These are phyloP conservation scores for Zygosaccharomyces bisporus DNA, from an alignment of 805 yeast species.

Conservation along the genomic window DNA sequence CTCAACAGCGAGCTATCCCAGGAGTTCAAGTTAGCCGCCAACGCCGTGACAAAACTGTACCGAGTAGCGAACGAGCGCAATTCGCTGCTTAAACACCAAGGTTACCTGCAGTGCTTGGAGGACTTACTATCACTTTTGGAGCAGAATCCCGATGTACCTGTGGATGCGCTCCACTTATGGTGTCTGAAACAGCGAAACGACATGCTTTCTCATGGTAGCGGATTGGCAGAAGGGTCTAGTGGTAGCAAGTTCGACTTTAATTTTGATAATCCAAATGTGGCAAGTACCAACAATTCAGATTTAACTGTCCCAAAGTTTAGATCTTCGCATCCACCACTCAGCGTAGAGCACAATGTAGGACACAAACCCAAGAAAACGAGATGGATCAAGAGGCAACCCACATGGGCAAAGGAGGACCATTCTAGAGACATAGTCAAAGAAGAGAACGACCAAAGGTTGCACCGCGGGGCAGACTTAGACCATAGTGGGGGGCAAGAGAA, in stretches of 20 bases:
- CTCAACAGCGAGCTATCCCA: constrained; percentile 52
- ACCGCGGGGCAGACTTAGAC: not conserved
- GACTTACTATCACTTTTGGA: constrained; percentile 46
- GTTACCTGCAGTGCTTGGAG: constrained; percentile 60
- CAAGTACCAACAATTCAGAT: constrained; percentile 4
- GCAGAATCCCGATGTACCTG: constrained; percentile 11
- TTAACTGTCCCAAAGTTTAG: constrained; percentile 18
- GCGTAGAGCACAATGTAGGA: constrained; percentile 16
- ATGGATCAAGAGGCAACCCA: constrained; percentile 11
- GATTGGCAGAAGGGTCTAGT: not conserved
- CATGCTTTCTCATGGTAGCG: constrained; percentile 10
- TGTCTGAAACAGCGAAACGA: constrained; percentile 26
- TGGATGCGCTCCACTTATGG: constrained; percentile 27
- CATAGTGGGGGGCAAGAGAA: not conserved
- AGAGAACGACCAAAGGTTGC: not conserved
- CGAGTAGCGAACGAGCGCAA: constrained; percentile 54
- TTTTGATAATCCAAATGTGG: constrained; percentile 11
- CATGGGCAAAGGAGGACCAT: constrained; percentile 5
- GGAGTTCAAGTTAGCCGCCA: constrained; percentile 70
- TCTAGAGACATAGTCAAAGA: not conserved
- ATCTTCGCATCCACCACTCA: constrained; percentile 24
- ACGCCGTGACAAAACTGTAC: constrained; percentile 65
- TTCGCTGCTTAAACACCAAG: constrained; percentile 49
- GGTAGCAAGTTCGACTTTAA: constrained; percentile 15
- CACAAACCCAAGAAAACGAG: constrained; percentile 13